Base-by-base conservation (phyloP, 108 stramenopile species). In the Aurantiochytrium sp. region DNA sequence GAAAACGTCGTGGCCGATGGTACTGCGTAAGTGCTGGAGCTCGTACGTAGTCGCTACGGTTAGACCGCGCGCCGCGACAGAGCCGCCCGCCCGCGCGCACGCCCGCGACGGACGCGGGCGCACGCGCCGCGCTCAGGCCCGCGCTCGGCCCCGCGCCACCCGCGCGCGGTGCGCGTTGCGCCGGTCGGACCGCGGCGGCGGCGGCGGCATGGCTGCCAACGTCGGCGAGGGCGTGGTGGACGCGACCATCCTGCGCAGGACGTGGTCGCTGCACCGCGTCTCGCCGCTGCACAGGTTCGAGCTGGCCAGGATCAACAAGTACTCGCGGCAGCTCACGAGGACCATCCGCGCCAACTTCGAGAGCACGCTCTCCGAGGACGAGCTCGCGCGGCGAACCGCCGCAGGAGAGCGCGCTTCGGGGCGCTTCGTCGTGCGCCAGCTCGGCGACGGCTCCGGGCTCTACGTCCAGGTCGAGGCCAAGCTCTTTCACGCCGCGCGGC, bases 251-350 rank as follows among this genome's bases (percentile, higher is more conserved):
- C 27, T 81, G 69, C 37, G 69, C 24, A 81, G 42, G 27, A 81
- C 69, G 69, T 81, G 69, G 69, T 39, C 69, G 19, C 21, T 81
- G 10, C 69, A 81, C 42, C 37, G 69, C n/a, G 24, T 81, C 42
- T 81, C 69, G 69, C 69, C 69, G 8, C 69, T 81, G 42, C 42
- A 45, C 69, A 81, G 22, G 41, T 81, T 81, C 22, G 69, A 81
- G 24, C 37, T 45, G 6, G 42, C 41, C 69, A 81, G 42, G 1
- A 39, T 81, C 42, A 10, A 39, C 4, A 39, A 27, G 69, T 81
- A 81, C 0, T 21, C 69, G 21, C 41, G 41, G 8, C 69, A 81
- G 36, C 42, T 81, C 24, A 81, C 69, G 12, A 39, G 69, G 42
- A 8, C 22, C 22, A 45, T 81, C 24, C 37, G 36, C 6, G 69